Conservation (phyloP, 176 grass and related monocot genomes). For the Phoenix roebelenii region DNA sequence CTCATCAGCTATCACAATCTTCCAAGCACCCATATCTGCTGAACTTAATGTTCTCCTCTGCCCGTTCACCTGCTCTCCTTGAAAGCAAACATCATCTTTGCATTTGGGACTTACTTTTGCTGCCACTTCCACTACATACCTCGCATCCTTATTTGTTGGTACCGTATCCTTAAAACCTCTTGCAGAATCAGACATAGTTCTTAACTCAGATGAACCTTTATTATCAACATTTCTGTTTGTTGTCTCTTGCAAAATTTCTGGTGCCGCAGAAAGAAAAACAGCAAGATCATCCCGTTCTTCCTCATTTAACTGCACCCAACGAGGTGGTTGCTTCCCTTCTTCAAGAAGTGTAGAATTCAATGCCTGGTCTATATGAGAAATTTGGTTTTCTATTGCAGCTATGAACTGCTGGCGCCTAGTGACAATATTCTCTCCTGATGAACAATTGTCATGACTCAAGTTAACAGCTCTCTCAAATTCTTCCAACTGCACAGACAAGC, state of each 20-base stretch:
- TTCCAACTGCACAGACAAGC: conserved; percentile 42
- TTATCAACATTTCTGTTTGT: conserved; percentile 23
- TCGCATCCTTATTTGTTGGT: conserved; percentile 17
- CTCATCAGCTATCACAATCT: conserved; percentile 38
- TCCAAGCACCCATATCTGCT: conserved; percentile 31
- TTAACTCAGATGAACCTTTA: conserved; percentile 8
- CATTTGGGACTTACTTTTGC: conserved; percentile 26
- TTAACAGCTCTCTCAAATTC: conserved; percentile 70
- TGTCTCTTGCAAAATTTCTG: conserved; percentile 18
- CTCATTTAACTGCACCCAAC: conserved; percentile 74
- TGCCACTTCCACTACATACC: conserved; percentile 21
- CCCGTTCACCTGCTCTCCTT: conserved; percentile 30
- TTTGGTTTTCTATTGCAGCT: conserved; percentile 54
- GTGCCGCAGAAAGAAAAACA: conserved; percentile 63
- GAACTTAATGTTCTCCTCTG: conserved; percentile 21
- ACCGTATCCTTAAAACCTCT: neutral
- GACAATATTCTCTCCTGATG: conserved; percentile 46
- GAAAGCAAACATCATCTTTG: conserved; percentile 17
- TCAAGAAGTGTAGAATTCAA: conserved; percentile 36
- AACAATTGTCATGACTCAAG: conserved; percentile 40
- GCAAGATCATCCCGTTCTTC: conserved; percentile 71
- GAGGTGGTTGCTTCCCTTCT: conserved; percentile 28
- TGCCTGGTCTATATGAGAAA: conserved; percentile 39
- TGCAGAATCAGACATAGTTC: neutral
- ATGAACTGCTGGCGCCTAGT: conserved; percentile 60